phyloP scores from a whole-genome alignment of 2,329 filamentous ascomycete species.

The Elsinoe arachidis region DNA sequence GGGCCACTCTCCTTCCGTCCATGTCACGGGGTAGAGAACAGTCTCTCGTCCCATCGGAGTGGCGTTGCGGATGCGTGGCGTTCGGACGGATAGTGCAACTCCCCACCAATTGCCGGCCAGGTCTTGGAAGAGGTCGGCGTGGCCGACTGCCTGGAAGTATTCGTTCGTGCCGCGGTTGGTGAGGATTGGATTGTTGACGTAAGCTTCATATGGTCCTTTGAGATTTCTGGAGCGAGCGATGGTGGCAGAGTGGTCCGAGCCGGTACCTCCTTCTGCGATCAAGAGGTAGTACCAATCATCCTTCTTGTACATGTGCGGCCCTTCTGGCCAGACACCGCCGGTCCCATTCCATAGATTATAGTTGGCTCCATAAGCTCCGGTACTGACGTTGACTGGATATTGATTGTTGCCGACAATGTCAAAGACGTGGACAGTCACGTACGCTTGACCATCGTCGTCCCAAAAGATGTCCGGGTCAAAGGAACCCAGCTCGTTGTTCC shows the following conservation, averaged over 20 bases:
- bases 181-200: conserved; percentile 22
- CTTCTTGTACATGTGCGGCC: conserved; percentile 32
- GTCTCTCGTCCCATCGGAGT: conserved; percentile 50
- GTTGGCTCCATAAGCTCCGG: neutral
- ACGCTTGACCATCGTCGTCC: neutral
- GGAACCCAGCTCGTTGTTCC: conserved; percentile 17
- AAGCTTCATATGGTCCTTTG: conserved; percentile 23
- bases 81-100: conserved; percentile 39
- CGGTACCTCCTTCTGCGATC: conserved; percentile 33
- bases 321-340: conserved; percentile 27
- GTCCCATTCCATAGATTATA: conserved; percentile 28
- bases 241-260: conserved; percentile 32
- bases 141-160: conserved; percentile 45
- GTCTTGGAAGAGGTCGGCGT: conserved; percentile 51
- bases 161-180: conserved; percentile 21
- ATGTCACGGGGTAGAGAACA: conserved; percentile 41
- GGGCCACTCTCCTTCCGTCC: conserved; percentile 36
- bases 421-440: neutral
- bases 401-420: neutral
- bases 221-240: conserved; percentile 32
- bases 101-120: conserved; percentile 45
- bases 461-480: conserved; percentile 27
- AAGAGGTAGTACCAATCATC: conserved; percentile 31
- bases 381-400: neutral
- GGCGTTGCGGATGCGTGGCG: conserved; percentile 33